These are phyloP conservation scores for Lophium mytilinum DNA, from an alignment of 495 filamentous ascomycete species.

Conservation along the genomic window DNA sequence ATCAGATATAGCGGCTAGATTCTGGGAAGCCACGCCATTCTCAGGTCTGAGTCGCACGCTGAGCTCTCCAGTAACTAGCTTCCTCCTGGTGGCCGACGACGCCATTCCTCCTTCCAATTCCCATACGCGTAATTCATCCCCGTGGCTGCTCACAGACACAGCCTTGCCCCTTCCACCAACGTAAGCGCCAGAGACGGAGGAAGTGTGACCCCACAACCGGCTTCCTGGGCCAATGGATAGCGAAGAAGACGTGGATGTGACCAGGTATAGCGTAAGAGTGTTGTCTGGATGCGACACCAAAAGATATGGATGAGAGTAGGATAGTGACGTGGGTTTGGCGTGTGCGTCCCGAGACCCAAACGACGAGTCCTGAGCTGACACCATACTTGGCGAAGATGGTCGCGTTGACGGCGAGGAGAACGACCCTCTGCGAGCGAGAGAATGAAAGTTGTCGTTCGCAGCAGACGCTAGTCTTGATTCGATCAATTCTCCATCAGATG, in stretches of 20 bases:
- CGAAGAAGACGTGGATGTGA: slow-evolving; percentile 59
- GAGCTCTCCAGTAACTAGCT: slow-evolving; percentile 37
- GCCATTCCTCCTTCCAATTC: slow-evolving; percentile 72
- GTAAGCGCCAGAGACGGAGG: slow-evolving; percentile 76
- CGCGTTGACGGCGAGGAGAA: slow-evolving; percentile 16
- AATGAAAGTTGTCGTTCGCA: slow-evolving; percentile 33
- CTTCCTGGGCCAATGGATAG: slow-evolving; percentile 68
- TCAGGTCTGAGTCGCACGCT: slow-evolving; percentile 49
- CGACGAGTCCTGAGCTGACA: neutral
- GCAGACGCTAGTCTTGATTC: slow-evolving; percentile 49
- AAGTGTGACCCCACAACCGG: slow-evolving; percentile 89
- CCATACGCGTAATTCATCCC: slow-evolving; percentile 88
- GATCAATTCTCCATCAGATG: slow-evolving; percentile 43
- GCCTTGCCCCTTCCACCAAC: slow-evolving; percentile 84
- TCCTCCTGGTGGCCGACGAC: slow-evolving; percentile 36
- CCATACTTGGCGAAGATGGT: slow-evolving; percentile 9
- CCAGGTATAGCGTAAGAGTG: slow-evolving; percentile 78
- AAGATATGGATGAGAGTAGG: slow-evolving; percentile 87
- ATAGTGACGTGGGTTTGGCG: slow-evolving; percentile 60
- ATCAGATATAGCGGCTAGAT: slow-evolving; percentile 18
- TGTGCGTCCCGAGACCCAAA: neutral
- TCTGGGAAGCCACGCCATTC: slow-evolving; percentile 16
- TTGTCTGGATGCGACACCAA: slow-evolving; percentile 85
- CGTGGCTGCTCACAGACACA: slow-evolving; percentile 72
- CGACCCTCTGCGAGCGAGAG: slow-evolving; percentile 13